A percentile compares a stretch with the other conserved stretches of the same genome.
These are phyloP conservation scores for Magnolia officinalis DNA, from an alignment of 164 flowering plant species.

Conservation along the genomic window DNA sequence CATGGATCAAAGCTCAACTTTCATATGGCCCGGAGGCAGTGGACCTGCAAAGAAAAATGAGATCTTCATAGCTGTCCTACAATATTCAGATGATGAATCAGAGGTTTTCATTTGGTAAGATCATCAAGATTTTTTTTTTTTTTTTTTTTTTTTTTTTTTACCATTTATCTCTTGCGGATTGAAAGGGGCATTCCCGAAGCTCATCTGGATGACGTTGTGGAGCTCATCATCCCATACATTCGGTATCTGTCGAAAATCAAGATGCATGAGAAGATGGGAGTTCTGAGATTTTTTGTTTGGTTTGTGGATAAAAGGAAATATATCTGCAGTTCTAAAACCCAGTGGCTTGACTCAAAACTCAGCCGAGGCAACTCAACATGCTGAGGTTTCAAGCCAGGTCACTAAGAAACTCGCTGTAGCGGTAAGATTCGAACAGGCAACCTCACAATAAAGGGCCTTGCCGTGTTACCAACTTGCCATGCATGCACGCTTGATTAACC, in stretches of 20 bases:
- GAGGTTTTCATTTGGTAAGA: not conserved
- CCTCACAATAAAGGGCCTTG: no score
- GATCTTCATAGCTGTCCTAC: not conserved
- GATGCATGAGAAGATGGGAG: not conserved
- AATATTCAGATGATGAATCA: not conserved
- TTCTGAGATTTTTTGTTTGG: not conserved
- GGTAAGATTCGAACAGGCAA: no score
- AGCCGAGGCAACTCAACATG: no score
- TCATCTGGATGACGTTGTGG: conserved; percentile 71
- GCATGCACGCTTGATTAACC: no score
- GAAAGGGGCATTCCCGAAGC: conserved; percentile 37
- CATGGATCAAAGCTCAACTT: conserved; percentile 50
- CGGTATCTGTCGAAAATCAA: conserved; percentile 37
- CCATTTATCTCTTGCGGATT: conserved; percentile 50
- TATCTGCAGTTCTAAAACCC: no score
- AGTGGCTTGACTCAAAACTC: no score
- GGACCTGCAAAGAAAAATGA: conserved; percentile 37
- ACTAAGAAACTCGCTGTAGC: no score
- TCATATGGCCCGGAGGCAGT: conserved; percentile 42
- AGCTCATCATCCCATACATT: conserved; percentile 83
- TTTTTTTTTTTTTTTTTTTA: conserved; percentile 12
- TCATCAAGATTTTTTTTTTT: not conserved
- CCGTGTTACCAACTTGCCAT: no score
- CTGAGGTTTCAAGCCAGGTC: no score
- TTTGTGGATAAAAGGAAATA: no score